Evolutionary conservation across 2,329 filamentous ascomycete genomes (phyloP).

Genomic region (Leptographium wingfieldii): DNA sequence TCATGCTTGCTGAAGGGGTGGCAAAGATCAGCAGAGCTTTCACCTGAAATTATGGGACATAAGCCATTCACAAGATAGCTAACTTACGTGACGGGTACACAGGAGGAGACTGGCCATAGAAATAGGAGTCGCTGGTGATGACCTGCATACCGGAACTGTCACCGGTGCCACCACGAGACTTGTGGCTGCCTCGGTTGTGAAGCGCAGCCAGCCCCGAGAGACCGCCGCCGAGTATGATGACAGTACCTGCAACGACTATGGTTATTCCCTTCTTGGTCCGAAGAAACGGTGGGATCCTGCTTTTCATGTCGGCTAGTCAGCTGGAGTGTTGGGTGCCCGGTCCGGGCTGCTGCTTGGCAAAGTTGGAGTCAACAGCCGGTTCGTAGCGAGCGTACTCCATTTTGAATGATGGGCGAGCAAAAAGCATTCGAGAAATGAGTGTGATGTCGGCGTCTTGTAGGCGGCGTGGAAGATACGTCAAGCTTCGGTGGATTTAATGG

Average conservation of each 20-base stretch:
- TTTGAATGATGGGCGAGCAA: too few relatives aligned
- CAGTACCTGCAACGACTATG: conserved; percentile 14
- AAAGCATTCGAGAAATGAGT: not conserved
- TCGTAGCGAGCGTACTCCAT: not conserved
- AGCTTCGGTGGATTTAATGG: too few relatives aligned
- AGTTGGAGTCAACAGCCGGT: not conserved
- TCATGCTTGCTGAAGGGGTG: conserved; percentile 30
- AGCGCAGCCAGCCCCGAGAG: conserved; percentile 22
- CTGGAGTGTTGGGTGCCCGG: conserved; percentile 4
- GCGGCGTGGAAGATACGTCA: too few relatives aligned
- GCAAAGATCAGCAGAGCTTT: not conserved
- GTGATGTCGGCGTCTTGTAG: too few relatives aligned
- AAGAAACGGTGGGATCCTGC: conserved; percentile 17
- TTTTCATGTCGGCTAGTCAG: conserved; percentile 18
- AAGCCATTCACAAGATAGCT: not conserved
- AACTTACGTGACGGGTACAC: conserved; percentile 39
- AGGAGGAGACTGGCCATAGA: conserved; percentile 36
- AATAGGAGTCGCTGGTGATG: conserved; percentile 29
- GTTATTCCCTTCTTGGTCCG: conserved; percentile 18
- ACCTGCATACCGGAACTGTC: conserved; percentile 1
- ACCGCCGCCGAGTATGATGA: conserved; percentile 23
- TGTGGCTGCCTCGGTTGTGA: conserved; percentile 5
- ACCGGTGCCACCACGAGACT: not conserved
- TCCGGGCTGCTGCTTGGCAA: not conserved
- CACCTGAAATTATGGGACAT: not conserved